phyloP scores from a whole-genome alignment of 768 basidiomycete species.

The Leccinum olivaceopallidum region DNA sequence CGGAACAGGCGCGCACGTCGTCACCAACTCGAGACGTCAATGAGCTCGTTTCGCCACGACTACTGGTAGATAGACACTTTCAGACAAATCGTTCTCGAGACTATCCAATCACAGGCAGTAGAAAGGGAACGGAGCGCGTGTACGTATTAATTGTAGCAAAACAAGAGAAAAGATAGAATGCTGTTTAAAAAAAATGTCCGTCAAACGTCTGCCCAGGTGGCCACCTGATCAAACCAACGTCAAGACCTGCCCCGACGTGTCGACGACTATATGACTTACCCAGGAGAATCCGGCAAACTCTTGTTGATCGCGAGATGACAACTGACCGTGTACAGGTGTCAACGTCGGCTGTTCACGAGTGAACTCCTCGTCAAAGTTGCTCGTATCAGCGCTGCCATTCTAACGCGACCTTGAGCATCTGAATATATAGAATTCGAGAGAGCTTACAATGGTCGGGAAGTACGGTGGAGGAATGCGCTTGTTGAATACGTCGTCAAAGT shows the following conservation, averaged over 20 bases:
- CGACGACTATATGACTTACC: slow-evolving; percentile 43
- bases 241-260: background rate
- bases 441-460: slow-evolving; percentile 90
- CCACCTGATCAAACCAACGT: slow-evolving; percentile 26
- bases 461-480: slow-evolving; percentile 98
- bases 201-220: slow-evolving; percentile 60
- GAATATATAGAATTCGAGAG: background rate
- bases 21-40: slow-evolving; percentile 36
- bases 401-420: slow-evolving; percentile 31
- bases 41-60: slow-evolving; percentile 5
- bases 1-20: slow-evolving; percentile 71
- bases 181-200: slow-evolving; percentile 24
- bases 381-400: slow-evolving; percentile 86
- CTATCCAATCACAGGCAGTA: slow-evolving; percentile 41
- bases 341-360: slow-evolving; percentile 95
- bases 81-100: slow-evolving; percentile 26
- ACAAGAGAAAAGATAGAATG: slow-evolving; percentile 31
- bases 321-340: slow-evolving; percentile 94
- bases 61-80: slow-evolving; percentile 14
- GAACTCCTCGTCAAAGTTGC: slow-evolving; percentile 97
- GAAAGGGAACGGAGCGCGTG: slow-evolving; percentile 25
- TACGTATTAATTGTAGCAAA: slow-evolving; percentile 37
- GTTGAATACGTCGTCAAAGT: slow-evolving; percentile 93
- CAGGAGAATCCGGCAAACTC: slow-evolving; percentile 99
- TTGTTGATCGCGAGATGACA: slow-evolving; percentile 86